Conservation (phyloP, 192 early-diverging fungal species). For the Umbelopsis sp. region DNA sequence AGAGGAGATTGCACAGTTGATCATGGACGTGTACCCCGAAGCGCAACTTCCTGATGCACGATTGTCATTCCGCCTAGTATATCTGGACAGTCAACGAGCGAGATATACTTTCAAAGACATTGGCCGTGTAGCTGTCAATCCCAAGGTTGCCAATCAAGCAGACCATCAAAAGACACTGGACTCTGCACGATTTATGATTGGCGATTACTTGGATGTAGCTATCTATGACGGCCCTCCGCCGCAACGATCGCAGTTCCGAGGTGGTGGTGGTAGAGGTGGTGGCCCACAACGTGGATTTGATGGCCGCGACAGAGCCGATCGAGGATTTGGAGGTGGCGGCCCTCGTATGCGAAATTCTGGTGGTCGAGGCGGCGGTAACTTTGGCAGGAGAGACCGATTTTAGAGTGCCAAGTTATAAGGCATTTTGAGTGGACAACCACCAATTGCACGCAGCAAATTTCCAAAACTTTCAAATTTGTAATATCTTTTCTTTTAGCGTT, state of each 20-base stretch:
- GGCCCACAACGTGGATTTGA: neutral
- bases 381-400: constrained; percentile 13
- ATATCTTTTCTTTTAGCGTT: neutral
- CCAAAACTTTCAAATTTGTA: constrained; percentile 7
- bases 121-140: constrained; percentile 33
- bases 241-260: constrained; percentile 9
- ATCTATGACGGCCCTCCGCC: constrained; percentile 41
- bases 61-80: constrained; percentile 54
- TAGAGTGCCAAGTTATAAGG: neutral
- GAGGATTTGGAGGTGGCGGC: neutral
- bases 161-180: constrained; percentile 56
- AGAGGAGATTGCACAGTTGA: constrained; percentile 57
- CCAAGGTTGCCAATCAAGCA: constrained; percentile 23
- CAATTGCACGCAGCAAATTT: neutral
- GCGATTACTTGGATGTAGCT: constrained; percentile 61
- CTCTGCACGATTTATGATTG: constrained; percentile 56
- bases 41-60: constrained; percentile 42
- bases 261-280: neutral
- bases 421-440: neutral
- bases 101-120: constrained; percentile 45
- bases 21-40: constrained; percentile 47
- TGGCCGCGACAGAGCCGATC: constrained; percentile 6
- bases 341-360: constrained; percentile 2
- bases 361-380: neutral
- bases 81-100: constrained; percentile 43